Evolutionary conservation across 164 flowering plant species (phyloP), one percentile per base, ranked within the genome.

Genomic region (Chimonanthus salicifolius): DNA sequence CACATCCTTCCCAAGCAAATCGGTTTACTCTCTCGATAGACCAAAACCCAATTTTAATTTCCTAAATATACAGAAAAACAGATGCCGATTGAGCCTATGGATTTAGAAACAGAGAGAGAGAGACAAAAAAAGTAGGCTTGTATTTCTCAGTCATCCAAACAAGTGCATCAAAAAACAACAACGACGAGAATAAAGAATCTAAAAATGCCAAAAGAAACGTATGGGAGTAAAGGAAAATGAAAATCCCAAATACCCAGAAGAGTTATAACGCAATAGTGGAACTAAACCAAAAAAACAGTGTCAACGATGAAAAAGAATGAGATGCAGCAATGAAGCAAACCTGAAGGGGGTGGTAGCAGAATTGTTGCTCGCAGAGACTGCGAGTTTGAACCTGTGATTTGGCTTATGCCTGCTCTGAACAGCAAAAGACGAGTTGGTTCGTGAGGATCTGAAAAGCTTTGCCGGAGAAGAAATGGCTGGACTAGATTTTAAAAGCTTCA

Each of bases 401-500:
- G 58, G 69, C 47, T 64, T 70, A n/a, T 63, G 48, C 47, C 65
- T 50, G 58, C 49, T 72, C 72, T 72, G 71, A 67, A 67, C 66
- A 60, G 76, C 16, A 21, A 80, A 79, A 67, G 15, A 1, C 74
- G 85, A 79, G 60, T 54, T n/a, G 60, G 16, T 5, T 76, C 72
- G 75, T 6, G 74, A 74, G 13, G 66, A 64, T 21, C 71, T 78
- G 49, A 71, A 5, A 9, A 58, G 49, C 51, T 4, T 63, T 51
- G 70, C 71, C 6, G 74, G 43, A 21, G 77, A 68, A 10, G 82
- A 70, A 47, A 83, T 82, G 6, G 82, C 67, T 45, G 85, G 85
- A 70, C 81, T 72, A 7, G 85, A 70, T 73, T 78, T 71, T 64
- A 85, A 64, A 20, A 88, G 76, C 84, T 81, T 85, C 3, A 81